phyloP scores from a whole-genome alignment of 1,284 basidiomycete genomes.

The Sanguinoderma infundibulare region DNA sequence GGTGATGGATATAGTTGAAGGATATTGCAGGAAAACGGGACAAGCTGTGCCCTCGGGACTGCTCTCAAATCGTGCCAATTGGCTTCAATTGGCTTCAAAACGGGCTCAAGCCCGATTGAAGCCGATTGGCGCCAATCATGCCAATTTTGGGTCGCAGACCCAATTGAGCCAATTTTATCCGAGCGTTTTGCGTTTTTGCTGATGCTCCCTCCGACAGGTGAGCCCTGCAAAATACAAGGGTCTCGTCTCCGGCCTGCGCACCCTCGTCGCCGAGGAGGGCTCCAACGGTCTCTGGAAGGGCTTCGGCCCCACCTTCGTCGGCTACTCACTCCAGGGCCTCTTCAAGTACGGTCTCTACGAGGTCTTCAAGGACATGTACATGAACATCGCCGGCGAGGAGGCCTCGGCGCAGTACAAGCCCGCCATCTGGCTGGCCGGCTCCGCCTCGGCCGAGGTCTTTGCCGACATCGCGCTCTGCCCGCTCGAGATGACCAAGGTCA shows the following conservation, averaged over 20 bases:
- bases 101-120: too few species aligned
- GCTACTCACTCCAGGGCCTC: conserved; percentile 95
- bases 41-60: too few species aligned
- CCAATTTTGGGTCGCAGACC: too few species aligned
- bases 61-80: too few species aligned
- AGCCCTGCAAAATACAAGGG: conserved; percentile 81
- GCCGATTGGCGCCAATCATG: too few species aligned
- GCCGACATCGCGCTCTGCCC: conserved; percentile 90
- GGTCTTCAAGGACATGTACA: conserved; percentile 92
- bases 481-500: conserved; percentile 85
- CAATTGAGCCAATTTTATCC: too few species aligned
- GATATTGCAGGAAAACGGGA: too few species aligned
- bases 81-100: too few species aligned
- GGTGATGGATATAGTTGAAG: too few species aligned
- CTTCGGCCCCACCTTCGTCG: conserved; percentile 89
- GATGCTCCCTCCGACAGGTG: conserved; percentile 57
- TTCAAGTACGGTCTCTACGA: conserved; percentile 98
- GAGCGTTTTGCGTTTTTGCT: too few species aligned
- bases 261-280: conserved; percentile 85
- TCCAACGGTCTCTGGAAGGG: conserved; percentile 91
- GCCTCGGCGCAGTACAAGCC: conserved; percentile 88
- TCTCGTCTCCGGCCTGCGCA: conserved; percentile 73
- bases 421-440: conserved; percentile 92
- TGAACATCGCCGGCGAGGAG: conserved; percentile 87
- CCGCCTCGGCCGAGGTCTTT: conserved; percentile 93